These are phyloP conservation scores for Myotisia sp. DNA, from an alignment of 2,329 filamentous ascomycete species.

Conservation along the genomic window DNA sequence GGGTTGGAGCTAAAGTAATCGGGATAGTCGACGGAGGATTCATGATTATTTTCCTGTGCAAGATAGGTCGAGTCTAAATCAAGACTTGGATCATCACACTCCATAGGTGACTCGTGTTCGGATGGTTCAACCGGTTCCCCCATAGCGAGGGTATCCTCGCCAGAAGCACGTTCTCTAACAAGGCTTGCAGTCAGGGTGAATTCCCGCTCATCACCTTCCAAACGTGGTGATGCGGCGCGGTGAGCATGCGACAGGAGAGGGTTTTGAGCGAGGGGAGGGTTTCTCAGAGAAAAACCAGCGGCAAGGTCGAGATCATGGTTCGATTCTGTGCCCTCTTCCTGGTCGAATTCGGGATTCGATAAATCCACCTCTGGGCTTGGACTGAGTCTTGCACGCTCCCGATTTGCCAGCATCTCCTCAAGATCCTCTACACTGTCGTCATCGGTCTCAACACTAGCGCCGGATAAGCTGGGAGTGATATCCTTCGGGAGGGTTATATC, in stretches of 20 bases:
- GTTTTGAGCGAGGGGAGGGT: slow-evolving; percentile 29
- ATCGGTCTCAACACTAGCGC: slow-evolving; percentile 44
- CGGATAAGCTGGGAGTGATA: slow-evolving; percentile 73
- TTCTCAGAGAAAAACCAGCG: slow-evolving; percentile 7
- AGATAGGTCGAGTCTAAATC: slow-evolving; percentile 6
- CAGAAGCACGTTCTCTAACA: slow-evolving; percentile 46
- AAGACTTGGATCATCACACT: neutral
- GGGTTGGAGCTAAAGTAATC: slow-evolving; percentile 10
- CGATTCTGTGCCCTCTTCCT: slow-evolving; percentile 37
- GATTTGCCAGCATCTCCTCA: slow-evolving; percentile 41
- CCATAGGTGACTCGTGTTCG: neutral
- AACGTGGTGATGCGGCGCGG: slow-evolving; percentile 27
- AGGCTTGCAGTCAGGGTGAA: slow-evolving; percentile 91
- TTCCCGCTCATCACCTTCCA: slow-evolving; percentile 36
- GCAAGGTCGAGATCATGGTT: slow-evolving; percentile 2
- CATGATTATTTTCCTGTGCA: neutral
- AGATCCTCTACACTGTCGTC: slow-evolving; percentile 59
- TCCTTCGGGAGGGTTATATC: slow-evolving; percentile 42
- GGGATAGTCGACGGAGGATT: neutral
- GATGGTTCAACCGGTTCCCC: slow-evolving; percentile 13
- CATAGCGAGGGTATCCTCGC: slow-evolving; percentile 19
- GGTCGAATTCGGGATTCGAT: slow-evolving; percentile 69
- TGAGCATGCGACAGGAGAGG: slow-evolving; percentile 48
- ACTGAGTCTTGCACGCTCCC: slow-evolving; percentile 54
- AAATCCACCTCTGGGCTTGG: slow-evolving; percentile 89